phyloP scores from a whole-genome alignment of 768 basidiomycete genomes.

The Sarcomyxa edulis region DNA sequence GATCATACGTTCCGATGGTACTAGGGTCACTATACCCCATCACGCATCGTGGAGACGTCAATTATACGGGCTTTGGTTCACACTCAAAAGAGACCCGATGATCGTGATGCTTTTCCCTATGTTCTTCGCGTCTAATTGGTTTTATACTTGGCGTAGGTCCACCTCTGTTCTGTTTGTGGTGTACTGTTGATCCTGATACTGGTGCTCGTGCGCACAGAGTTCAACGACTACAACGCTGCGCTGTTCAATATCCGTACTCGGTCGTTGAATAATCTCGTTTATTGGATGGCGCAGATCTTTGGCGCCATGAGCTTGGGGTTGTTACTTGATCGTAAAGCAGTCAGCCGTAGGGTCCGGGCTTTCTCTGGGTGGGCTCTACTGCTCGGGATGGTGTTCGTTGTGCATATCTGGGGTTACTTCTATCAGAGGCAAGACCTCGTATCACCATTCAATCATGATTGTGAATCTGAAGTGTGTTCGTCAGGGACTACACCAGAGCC shows the following conservation, averaged over 20 bases:
- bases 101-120: constrained; percentile 78
- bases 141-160: constrained; percentile 79
- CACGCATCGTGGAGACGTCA: constrained; percentile 80
- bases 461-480: constrained; percentile 2
- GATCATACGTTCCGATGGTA: constrained; percentile 73
- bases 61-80: constrained; percentile 61
- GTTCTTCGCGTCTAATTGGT: constrained; percentile 83
- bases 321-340: constrained; percentile 52
- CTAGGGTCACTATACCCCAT: constrained; percentile 52
- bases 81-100: constrained; percentile 64
- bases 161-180: constrained; percentile 1
- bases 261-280: constrained; percentile 70
- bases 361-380: constrained; percentile 65
- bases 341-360: constrained; percentile 65
- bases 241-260: constrained; percentile 78
- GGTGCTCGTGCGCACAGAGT: constrained; percentile 37
- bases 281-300: constrained; percentile 76
- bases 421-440: constrained; percentile 60
- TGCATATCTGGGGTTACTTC: constrained; percentile 73
- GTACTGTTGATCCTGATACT: neutral
- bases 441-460: neutral
- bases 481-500: constrained; percentile 55
- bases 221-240: constrained; percentile 76
- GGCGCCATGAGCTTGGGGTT: constrained; percentile 70
- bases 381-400: constrained; percentile 56